Evolutionary conservation across 768 basidiomycete species (phyloP), one percentile per base, ranked within the genome.

Genomic region (Kwoniella europaea): DNA sequence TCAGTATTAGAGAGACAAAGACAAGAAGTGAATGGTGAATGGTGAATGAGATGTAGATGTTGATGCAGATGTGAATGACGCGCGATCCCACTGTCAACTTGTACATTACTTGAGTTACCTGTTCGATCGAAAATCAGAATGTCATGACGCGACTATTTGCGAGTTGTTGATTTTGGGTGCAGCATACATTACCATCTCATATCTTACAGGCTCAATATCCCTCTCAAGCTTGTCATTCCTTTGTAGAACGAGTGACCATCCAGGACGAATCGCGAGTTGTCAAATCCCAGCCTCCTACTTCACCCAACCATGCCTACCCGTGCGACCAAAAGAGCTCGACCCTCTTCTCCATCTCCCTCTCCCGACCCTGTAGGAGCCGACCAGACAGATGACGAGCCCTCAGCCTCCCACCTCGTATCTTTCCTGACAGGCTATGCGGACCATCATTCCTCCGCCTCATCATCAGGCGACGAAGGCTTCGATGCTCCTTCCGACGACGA

Each of bases 381-480:
- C 59, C 63, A 10, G 69, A 54, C 6, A 10, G 69, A 71, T 16
- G 66, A 68, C 65, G 53, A 72, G 60, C 55, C 71, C 7, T 66
- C 63, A 22, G 77, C 77, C 20, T 80, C 79, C 0, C 79, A 80
- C 55, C 69, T 80, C 7, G 72, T 80, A 41, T 80, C 79, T 10
- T 80, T 80, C 60, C 65, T 80, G 13, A 80, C 77, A 16, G 77
- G 76, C 4, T 80, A 80, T 58, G 77, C 76, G 27, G 59, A 71
- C 22, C 68, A 55, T 59, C 58, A 61, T 43, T 55, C 66, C 63
- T 55, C 68, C 4, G 68, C 27, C 6, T 63, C 60, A 7, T 70
- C 68, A 4, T 62, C 57, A 58, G 57, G 55, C 53, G 77, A 74
- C 42, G 73, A 68, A 65, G 72, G 68, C 5, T 70, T 64, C 24